Evolutionary conservation across 2,329 filamentous ascomycete genomes (phyloP), one percentile per base, ranked within the genome.

Genomic region (Ophiognomonia clavigignenti-juglandacearum): DNA sequence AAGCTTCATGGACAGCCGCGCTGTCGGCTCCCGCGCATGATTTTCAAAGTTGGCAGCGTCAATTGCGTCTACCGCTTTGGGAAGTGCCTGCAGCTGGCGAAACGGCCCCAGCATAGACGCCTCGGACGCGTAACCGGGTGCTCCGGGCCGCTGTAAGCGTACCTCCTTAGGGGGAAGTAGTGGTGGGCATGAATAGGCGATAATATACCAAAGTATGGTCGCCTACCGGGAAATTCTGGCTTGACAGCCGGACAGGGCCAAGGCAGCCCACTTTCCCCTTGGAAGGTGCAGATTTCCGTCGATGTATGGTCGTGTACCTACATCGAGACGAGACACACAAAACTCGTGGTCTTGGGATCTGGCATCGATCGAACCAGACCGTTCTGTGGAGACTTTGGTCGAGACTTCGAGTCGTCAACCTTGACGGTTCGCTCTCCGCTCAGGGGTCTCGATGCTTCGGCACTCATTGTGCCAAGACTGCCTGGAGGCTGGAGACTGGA

Each of bases 61-160:
- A 16, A 16, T 14, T 22, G 19, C 35, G 20, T 37, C 14, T 32
- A 16, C 40, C 44, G 39, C 23, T 43, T 40, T 29, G 29, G 44
- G 44, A 43, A 29, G 27, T 39, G 41, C 48, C 41, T 43, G 44
- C 48, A 44, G 41, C 38, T 16, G 45, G 16, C 13, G 35, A 47
- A 38, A 43, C 36, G 27, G 35, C 6, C 10, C 10, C 11, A 35
- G 23, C 35, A 22, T 37, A 32, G 47, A 38, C 16, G 35, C 34
- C 37, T 32, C 37, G 32, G n/a, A 51, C 42, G 49, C 49, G 49
- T 43, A 45, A 44, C 38, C 45, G 46, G 42, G 23, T 49, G 38
- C 31, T 37, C 34, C 42, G 49, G 49, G 26, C 48, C 43, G 39
- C 18, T 20, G 36, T 23, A 19, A 44, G 27, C n/a, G n/a, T n/a